Evolutionary conservation across 176 grass and related monocot species (phyloP).

Genomic region (Lolium perenne): DNA sequence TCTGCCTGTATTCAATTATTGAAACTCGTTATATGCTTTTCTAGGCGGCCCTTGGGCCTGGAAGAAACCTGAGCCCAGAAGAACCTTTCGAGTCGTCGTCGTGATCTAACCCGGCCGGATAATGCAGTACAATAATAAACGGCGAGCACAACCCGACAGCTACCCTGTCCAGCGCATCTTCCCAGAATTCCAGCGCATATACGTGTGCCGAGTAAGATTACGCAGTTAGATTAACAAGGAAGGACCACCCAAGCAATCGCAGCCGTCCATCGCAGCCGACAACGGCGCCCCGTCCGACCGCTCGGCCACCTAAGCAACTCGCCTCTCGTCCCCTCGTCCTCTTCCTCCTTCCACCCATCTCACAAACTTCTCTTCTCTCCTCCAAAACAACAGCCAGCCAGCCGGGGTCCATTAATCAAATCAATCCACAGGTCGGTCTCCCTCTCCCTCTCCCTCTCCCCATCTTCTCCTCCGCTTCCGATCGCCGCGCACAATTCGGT

Average conservation of each 20-base stretch:
- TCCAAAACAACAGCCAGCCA: too few species aligned
- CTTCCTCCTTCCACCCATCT: background rate
- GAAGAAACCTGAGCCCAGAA: background rate
- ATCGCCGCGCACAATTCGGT: conserved; percentile 15
- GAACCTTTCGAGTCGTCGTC: background rate
- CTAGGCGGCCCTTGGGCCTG: background rate
- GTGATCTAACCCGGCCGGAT: background rate
- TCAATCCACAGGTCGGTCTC: conserved; percentile 24
- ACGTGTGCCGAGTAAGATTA: background rate
- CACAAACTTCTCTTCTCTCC: background rate
- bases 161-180: background rate
- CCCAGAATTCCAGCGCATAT: background rate
- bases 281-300: conserved; percentile 10
- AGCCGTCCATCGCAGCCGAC: conserved; percentile 28
- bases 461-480: background rate
- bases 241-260: background rate
- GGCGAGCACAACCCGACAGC: background rate
- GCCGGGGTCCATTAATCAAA: background rate
- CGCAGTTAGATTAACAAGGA: background rate
- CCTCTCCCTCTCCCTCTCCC: background rate
- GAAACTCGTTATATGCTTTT: too few species aligned
- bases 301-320: conserved; percentile 3
- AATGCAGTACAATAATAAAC: background rate
- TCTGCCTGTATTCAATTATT: too few species aligned
- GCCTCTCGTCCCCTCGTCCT: background rate